Percentiles rank a stretch among this genome's conserved stretches.
Conservation (phyloP, 371 early-diverging fungal genomes). For the Saksenaea vasiformis region DNA sequence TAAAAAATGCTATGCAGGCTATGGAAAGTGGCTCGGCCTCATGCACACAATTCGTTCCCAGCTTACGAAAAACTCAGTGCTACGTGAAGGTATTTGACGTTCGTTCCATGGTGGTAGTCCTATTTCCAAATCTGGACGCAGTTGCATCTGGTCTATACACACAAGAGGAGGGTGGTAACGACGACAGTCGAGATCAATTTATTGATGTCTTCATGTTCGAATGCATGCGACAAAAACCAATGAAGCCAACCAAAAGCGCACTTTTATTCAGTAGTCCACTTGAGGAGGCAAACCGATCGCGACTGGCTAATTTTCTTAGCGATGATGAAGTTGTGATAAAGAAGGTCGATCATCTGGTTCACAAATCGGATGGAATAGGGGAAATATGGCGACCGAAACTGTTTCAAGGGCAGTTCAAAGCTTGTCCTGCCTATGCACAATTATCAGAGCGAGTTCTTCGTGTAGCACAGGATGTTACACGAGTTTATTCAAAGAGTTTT, state of each 20-base stretch:
- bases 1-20: slow-evolving; percentile 27
- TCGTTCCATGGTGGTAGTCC: slow-evolving; percentile 64
- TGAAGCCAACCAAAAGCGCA: slow-evolving; percentile 31
- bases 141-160: slow-evolving; percentile 39
- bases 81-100: slow-evolving; percentile 70
- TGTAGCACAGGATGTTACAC: slow-evolving; percentile 36
- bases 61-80: slow-evolving; percentile 57
- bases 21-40: slow-evolving; percentile 20
- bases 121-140: slow-evolving; percentile 59
- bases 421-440: slow-evolving; percentile 21
- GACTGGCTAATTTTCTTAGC: slow-evolving; percentile 7
- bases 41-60: slow-evolving; percentile 23
- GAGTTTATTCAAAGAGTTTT: slow-evolving; percentile 60
- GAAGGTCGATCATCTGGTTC: slow-evolving; percentile 30
- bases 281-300: neutral
- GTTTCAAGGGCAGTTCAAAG: slow-evolving; percentile 33
- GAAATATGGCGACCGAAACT: slow-evolving; percentile 32
- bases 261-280: neutral
- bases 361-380: slow-evolving; percentile 45
- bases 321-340: slow-evolving; percentile 22
- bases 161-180: neutral
- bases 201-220: slow-evolving; percentile 57
- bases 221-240: slow-evolving; percentile 61
- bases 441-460: slow-evolving; percentile 34
- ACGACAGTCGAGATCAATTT: neutral